Evolutionary conservation across 352 stramenopile genomes (phyloP), one percentile per base, ranked within the genome.

Genomic region (Pythium monospermum): DNA sequence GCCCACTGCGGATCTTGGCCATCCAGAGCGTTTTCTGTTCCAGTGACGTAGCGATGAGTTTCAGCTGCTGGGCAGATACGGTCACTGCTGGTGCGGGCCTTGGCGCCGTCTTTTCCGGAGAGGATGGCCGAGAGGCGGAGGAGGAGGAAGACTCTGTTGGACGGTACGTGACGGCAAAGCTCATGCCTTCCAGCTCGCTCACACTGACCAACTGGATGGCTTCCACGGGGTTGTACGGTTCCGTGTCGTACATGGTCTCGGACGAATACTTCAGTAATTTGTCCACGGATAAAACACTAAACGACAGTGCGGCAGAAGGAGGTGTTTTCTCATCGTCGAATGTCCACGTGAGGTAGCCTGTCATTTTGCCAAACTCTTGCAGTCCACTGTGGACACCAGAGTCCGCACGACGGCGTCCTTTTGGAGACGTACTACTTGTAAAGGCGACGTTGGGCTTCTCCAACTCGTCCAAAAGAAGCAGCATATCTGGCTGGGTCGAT

Each of bases 1-100:
- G 38, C 16, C 63, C 64, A 46, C 64, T 80, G 13, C 67, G 66
- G 19, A 86, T 63, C 45, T 77, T 85, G 7, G 52, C 51, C 59
- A 85, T 77, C 76, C 76, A 85, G 19, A 61, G 58, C 6, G 71
- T 64, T 12, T 77, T 81, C 18, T 77, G 64, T 35, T 83, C 74
- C n/a, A 49, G 49, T 0, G 62, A 74, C 7, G 52, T 35, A 0
- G 74, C 59, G 13, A 69, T 61, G 1, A 88, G 61, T 12, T 77
- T 50, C 10, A 83, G 40, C 27, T n/a, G 41, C 0, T 30, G 27
- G 16, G 33, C n/a, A 3, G n/a, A 15, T 1, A 7, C n/a, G 6
- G 35, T 41, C 1, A 46, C 46, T 3, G 15, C 30, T n/a, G n/a
- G n/a, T n/a, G n/a, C n/a, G n/a, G n/a, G n/a, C n/a, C n/a, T n/a